These are phyloP conservation scores for Ogataea polymorpha DNA, from an alignment of 805 yeast genomes.

Conservation along the genomic window DNA sequence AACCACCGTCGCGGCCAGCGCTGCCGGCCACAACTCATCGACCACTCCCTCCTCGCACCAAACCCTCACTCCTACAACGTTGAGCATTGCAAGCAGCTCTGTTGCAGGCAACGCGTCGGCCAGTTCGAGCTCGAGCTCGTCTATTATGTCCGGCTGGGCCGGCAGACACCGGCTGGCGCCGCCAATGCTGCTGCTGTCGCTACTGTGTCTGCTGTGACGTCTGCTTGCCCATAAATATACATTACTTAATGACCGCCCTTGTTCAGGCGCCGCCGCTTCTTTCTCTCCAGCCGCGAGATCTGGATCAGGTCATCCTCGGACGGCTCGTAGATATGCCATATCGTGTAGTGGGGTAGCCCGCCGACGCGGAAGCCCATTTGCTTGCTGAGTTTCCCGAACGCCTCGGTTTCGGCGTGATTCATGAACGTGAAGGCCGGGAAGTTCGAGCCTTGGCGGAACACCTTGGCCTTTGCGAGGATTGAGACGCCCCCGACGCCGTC, in stretches of 20 bases:
- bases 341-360: conserved; percentile 84
- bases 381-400: conserved; percentile 78
- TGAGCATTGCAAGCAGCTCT: neutral
- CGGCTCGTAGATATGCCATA: conserved; percentile 91
- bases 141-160: conserved; percentile 3
- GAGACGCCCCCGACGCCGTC: conserved; percentile 92
- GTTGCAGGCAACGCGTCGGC: neutral
- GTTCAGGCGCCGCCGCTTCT: conserved; percentile 42
- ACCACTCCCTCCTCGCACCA: neutral
- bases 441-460: conserved; percentile 75
- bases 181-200: conserved; percentile 1
- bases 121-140: conserved; percentile 1
- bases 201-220: neutral
- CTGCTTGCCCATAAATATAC: neutral
- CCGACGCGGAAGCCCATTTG: conserved; percentile 79
- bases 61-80: neutral
- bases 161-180: neutral
- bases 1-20: neutral
- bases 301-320: conserved; percentile 77
- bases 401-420: conserved; percentile 88
- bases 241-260: conserved; percentile 4
- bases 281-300: conserved; percentile 67
- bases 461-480: conserved; percentile 67
- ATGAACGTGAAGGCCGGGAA: conserved; percentile 82
- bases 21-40: neutral